These are phyloP conservation scores for Thelephora ganbajun DNA, from an alignment of 768 basidiomycete genomes.

Conservation along the genomic window DNA sequence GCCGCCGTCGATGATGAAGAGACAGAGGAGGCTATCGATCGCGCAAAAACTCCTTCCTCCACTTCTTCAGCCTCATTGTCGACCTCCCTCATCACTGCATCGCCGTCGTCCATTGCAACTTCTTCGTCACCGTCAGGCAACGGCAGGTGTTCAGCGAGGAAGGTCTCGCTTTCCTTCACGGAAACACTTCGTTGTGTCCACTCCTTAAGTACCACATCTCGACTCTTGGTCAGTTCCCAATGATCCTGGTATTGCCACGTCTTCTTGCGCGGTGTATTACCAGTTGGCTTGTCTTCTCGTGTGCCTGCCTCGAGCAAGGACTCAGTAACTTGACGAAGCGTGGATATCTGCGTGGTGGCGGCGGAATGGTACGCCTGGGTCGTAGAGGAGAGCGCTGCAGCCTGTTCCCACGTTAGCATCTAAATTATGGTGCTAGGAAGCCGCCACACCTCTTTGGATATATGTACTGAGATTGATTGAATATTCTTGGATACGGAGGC, in stretches of 20 bases:
- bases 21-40: constrained; percentile 23
- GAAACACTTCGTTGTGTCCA: constrained; percentile 27
- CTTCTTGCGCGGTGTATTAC: constrained; percentile 66
- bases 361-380: constrained; percentile 30
- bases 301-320: constrained; percentile 42
- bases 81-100: neutral
- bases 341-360: constrained; percentile 28
- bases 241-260: constrained; percentile 53
- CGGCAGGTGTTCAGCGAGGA: constrained; percentile 23
- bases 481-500: constrained; percentile 34
- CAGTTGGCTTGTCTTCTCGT: constrained; percentile 52
- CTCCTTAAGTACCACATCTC: constrained; percentile 42
- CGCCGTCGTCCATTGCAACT: constrained; percentile 7
- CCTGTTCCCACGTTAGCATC: constrained; percentile 18
- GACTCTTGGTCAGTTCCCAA: constrained; percentile 57
- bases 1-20: constrained; percentile 19
- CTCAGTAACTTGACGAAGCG: constrained; percentile 35
- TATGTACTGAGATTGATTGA: constrained; percentile 26
- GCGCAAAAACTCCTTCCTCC: constrained; percentile 11
- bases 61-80: constrained; percentile 13
- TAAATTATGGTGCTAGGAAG: neutral
- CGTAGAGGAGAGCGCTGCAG: constrained; percentile 24
- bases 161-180: constrained; percentile 19
- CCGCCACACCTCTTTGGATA: constrained; percentile 38
- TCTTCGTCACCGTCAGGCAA: constrained; percentile 13